Evolutionary conservation across 2,329 filamentous ascomycete genomes (phyloP), one percentile per base, ranked within the genome.

Genomic region (Colletotrichum euphorbiae): DNA sequence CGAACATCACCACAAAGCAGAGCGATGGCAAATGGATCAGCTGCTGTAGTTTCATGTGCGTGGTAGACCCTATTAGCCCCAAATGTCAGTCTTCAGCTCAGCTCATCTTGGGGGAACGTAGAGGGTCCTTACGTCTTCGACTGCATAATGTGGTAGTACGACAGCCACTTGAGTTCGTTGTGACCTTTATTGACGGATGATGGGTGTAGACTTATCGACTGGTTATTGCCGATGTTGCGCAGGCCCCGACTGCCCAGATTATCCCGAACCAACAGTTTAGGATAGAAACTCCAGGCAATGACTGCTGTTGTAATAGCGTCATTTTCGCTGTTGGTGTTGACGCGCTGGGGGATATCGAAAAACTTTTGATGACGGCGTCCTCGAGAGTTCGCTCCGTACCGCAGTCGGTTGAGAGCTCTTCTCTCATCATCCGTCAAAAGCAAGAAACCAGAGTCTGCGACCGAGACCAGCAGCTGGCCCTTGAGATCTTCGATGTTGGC

Each of bases 131-230:
- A 86, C 90, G 93, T 81, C 83, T 91, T 94, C 3, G 92, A 91
- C 78, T 98, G 94, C 93, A 98, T 97, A 71, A 98, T 97, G 77
- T 97, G 92, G 80, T 98, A 98, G 78, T 97, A 99, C 0, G 93
- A 96, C 50, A 99, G 82, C 89, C 93, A 98, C 75, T 90, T 91
- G 43, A 94, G 82, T 45, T 89, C 87, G 52, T 84, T 82, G 68
- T 83, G 83, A 7, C 84, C 87, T 75, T 94, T 94, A 78, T 98
- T 98, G 72, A 99, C 93, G 1, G 93, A 97, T 0, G 91, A 92
- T 1, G 94, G 92, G 72, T 97, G 93, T 19, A 99, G 82, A 65
- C 90, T 93, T 73, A 99, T 94, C 50, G 88, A 87, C 78, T 98
- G 95, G 77, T 97, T 98, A 80, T 97, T 98, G 59, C 92, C 90